These are phyloP conservation scores for Chrysanthemum makinoi DNA, from an alignment of 129 eudicot species.

Conservation along the genomic window DNA sequence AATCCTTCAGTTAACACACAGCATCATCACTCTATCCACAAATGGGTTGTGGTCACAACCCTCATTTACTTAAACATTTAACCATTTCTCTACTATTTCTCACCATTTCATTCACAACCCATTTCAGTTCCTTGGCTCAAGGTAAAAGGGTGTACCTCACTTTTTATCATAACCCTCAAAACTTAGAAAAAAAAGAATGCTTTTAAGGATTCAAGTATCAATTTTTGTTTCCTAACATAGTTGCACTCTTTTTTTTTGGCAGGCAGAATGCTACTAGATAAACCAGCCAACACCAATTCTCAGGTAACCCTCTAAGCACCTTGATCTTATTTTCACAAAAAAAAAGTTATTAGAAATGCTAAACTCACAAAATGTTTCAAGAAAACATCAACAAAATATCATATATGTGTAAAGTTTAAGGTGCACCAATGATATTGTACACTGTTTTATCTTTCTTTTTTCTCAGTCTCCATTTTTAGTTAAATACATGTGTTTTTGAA, in stretches of 20 bases:
- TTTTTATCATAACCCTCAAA: slow-evolving; percentile 4
- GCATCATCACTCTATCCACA: slow-evolving; percentile 33
- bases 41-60: slow-evolving; percentile 51
- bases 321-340: not conserved
- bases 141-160: slow-evolving; percentile 34
- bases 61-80: slow-evolving; percentile 26
- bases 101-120: slow-evolving; percentile 39
- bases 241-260: slow-evolving; percentile 15
- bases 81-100: slow-evolving; percentile 49
- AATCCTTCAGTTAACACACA: slow-evolving; percentile 34
- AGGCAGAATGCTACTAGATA: slow-evolving; percentile 42
- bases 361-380: no score
- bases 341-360: no score
- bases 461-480: no score
- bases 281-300: slow-evolving; percentile 28
- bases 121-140: slow-evolving; percentile 41
- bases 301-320: slow-evolving; percentile 25
- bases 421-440: no score
- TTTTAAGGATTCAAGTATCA: not conserved
- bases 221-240: slow-evolving; percentile 2
- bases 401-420: no score
- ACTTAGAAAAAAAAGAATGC: no score
- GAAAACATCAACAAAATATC: no score
- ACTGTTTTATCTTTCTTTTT: no score
- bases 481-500: no score